Base-by-base conservation (phyloP, 169 alveolate species). In the Eimeria zaria region DNA sequence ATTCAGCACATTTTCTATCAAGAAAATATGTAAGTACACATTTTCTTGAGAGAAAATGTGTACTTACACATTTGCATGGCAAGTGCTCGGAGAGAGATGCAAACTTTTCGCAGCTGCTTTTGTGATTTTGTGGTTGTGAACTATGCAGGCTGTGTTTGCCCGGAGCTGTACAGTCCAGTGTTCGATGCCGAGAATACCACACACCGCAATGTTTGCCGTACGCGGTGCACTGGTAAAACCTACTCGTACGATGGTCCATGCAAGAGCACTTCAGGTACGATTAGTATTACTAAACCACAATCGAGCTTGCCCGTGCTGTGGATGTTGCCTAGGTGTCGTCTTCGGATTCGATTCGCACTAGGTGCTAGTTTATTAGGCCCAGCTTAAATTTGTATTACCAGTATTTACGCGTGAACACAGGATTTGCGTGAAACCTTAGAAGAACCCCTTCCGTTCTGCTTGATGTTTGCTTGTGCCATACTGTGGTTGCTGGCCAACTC, bases 131-230 rank as follows among this genome's bases (percentile, higher is more conserved):
- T 46, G 60, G 36, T 41, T 76, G 24, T 76, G 41, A 62, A 76
- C 0, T 76, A 27, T 60, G 74, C 92, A 84, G 92, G 41, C 39
- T 93, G 96, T 48, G 64, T 11, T 41, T 93, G 96, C 67, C 87
- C 96, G 18, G 41, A 20, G 73, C 27, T 9, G 30, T 81, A 62
- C 69, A 58, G 67, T 5, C 94, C 85, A n/a, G 96, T 81, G 7
- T 93, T 93, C 39, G 96, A 88, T 20, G 64, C 87, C 27, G 89
- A 93, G 33, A 85, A 91, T 27, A 48, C 46, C 30, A 93, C 96
- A 30, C 89, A 93, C 67, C 41, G 9, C 44, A 93, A 78, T 60
- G n/a, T 30, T 7, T 93, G 96, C 89, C 33, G 27, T 24, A 24
- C 81, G 89, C 69, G 30, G 78, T 93, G 93, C 78, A 33, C 7